phyloP scores from a whole-genome alignment of 129 eudicot genomes.

The Flaveria trinervia region DNA sequence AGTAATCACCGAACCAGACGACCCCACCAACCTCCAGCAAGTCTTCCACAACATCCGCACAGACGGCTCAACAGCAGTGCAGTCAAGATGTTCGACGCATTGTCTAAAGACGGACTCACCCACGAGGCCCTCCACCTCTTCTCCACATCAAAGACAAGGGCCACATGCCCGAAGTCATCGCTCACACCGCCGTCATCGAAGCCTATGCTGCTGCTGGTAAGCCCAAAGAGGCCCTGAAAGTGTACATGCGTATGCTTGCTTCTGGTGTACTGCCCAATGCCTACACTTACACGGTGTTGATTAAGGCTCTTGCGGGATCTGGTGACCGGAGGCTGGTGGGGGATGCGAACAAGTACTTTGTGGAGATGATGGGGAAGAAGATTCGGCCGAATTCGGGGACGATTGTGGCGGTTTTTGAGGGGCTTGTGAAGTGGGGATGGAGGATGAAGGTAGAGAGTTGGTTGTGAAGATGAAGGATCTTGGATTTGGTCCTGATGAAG shows the following conservation, averaged over 20 bases:
- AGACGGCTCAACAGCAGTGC: conserved; percentile 68
- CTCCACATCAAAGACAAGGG: conserved; percentile 70
- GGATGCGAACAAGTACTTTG: conserved; percentile 57
- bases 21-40: conserved; percentile 73
- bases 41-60: conserved; percentile 64
- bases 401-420: conserved; percentile 64
- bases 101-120: conserved; percentile 86
- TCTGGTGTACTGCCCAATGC: conserved; percentile 78
- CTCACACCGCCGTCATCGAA: conserved; percentile 84
- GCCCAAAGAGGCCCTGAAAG: conserved; percentile 60
- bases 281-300: conserved; percentile 63
- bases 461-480: conserved; percentile 54
- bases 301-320: conserved; percentile 52
- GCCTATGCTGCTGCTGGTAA: conserved; percentile 72
- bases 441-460: conserved; percentile 63
- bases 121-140: conserved; percentile 78
- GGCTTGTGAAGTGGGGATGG: conserved; percentile 55
- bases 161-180: conserved; percentile 84
- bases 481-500: conserved; percentile 57
- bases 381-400: conserved; percentile 53
- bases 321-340: conserved; percentile 49
- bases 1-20: conserved; percentile 50
- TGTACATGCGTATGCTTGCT: conserved; percentile 61
- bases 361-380: conserved; percentile 81
- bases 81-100: conserved; percentile 93